phyloP scores from a whole-genome alignment of 192 early-diverging fungal species.

The Linnemannia exigua region DNA sequence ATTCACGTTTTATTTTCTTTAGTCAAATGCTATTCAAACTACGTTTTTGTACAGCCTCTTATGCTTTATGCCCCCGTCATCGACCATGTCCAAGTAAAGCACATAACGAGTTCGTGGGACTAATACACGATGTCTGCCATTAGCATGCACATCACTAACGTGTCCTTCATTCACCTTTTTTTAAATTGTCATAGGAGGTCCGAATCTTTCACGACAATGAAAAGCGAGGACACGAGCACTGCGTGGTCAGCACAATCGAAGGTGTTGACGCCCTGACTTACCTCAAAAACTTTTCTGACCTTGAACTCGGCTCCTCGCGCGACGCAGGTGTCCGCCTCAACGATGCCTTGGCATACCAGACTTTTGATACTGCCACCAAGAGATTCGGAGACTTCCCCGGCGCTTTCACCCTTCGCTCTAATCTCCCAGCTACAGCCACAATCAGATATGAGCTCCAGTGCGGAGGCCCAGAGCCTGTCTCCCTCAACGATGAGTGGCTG shows the following conservation, averaged over 20 bases:
- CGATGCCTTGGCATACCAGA: slow-evolving; percentile 19
- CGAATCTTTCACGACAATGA: slow-evolving; percentile 10
- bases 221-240: slow-evolving; percentile 17
- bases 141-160: too few relatives aligned
- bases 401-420: not conserved
- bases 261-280: slow-evolving; percentile 15
- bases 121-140: too few relatives aligned
- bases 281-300: slow-evolving; percentile 16
- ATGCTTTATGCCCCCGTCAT: slow-evolving; percentile 34
- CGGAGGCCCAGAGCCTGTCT: not conserved
- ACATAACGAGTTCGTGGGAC: not conserved
- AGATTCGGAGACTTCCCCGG: not conserved
- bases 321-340: slow-evolving; percentile 51
- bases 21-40: slow-evolving; percentile 30
- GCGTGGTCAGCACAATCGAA: slow-evolving; percentile 37
- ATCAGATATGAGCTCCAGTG: slow-evolving; percentile 23
- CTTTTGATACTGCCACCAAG: not conserved
- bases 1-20: not conserved
- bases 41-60: slow-evolving; percentile 20
- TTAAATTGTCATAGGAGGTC: not conserved
- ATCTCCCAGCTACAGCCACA: not conserved
- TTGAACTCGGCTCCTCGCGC: slow-evolving; percentile 11
- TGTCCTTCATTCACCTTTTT: too few relatives aligned
- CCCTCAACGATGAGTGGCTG: not conserved
- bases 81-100: slow-evolving; percentile 23